These are phyloP conservation scores for Annulohypoxylon moriforme DNA, from an alignment of 495 filamentous ascomycete genomes.

Conservation along the genomic window DNA sequence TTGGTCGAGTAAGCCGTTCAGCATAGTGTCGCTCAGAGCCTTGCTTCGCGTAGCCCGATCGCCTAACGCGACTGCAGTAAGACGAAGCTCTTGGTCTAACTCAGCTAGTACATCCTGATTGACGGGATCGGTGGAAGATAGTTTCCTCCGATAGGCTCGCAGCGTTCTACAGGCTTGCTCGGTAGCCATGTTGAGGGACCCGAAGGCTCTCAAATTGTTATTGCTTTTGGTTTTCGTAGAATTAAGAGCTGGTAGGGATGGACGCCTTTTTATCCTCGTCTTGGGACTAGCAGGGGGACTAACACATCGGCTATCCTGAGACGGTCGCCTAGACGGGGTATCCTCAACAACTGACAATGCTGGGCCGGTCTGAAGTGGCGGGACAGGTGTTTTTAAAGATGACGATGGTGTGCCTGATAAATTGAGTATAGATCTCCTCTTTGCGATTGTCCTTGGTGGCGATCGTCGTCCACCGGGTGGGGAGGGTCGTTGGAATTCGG, in stretches of 20 bases:
- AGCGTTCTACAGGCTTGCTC: constrained; percentile 84
- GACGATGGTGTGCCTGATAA: constrained; percentile 45
- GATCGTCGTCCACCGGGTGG: constrained; percentile 70
- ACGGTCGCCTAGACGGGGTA: constrained; percentile 55
- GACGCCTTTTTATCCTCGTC: constrained; percentile 57
- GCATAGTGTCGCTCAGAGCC: constrained; percentile 66
- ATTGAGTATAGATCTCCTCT: constrained; percentile 55
- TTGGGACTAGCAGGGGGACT: constrained; percentile 62
- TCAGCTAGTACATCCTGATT: constrained; percentile 74
- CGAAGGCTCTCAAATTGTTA: constrained; percentile 64
- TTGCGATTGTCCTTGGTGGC: constrained; percentile 68
- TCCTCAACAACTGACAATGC: constrained; percentile 46
- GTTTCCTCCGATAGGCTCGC: constrained; percentile 83
- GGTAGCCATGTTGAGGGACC: constrained; percentile 77
- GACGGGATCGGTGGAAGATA: constrained; percentile 72
- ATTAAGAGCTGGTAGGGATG: constrained; percentile 69
- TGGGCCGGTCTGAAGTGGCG: constrained; percentile 47
- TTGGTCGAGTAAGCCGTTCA: constrained; percentile 74
- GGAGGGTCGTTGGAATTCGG: constrained; percentile 76
- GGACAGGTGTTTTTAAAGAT: constrained; percentile 51
- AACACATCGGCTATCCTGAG: constrained; percentile 52
- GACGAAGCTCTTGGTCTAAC: constrained; percentile 80
- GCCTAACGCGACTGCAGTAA: constrained; percentile 77
- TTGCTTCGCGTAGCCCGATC: constrained; percentile 66
- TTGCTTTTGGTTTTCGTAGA: constrained; percentile 63